phyloP scores from a whole-genome alignment of 148 eudicot species.

The Linanthus parryae region DNA sequence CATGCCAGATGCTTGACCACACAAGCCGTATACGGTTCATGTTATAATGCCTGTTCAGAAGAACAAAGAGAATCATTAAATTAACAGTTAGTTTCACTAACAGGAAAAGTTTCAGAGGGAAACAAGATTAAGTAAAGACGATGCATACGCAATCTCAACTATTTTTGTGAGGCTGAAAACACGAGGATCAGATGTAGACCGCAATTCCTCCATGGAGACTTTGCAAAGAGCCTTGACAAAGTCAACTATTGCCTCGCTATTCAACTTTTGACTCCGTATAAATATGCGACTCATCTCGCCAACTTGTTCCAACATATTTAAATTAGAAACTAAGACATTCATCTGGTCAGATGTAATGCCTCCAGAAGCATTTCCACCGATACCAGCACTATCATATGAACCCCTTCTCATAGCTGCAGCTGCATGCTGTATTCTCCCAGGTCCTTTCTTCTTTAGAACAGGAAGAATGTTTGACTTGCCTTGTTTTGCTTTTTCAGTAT shows the following conservation, averaged over 20 bases:
- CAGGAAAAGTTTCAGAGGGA: constrained; percentile 2
- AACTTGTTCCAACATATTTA: constrained; percentile 98
- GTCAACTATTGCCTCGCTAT: constrained; percentile 93
- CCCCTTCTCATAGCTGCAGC: constrained; percentile 82
- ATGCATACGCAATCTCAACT: constrained; percentile 96
- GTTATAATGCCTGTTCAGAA: constrained; percentile 84
- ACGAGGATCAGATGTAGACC: constrained; percentile 92
- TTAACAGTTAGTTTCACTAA: not conserved
- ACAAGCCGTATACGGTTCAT: constrained; percentile 99
- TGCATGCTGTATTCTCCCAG: constrained; percentile 82
- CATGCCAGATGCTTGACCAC: constrained; percentile 98
- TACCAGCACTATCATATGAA: constrained; percentile 95
- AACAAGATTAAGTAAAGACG: constrained; percentile 6
- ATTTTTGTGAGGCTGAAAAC: constrained; percentile 98
- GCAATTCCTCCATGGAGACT: constrained; percentile 96
- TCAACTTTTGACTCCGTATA: constrained; percentile 85
- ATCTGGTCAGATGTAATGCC: constrained; percentile 87
- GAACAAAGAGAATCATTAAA: constrained; percentile 5
- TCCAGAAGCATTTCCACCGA: constrained; percentile 79
- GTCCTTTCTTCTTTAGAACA: constrained; percentile 76
- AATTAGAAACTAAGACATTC: constrained; percentile 74
- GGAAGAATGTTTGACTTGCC: constrained; percentile 77
- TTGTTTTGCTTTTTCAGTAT: constrained; percentile 67
- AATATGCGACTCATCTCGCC: constrained; percentile 93
- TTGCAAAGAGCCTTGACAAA: constrained; percentile 98